Percentiles rank a stretch among this genome's conserved stretches.
These are phyloP conservation scores for Ilyonectria mors-panacis DNA, from an alignment of 2,329 filamentous ascomycete genomes.

Conservation along the genomic window DNA sequence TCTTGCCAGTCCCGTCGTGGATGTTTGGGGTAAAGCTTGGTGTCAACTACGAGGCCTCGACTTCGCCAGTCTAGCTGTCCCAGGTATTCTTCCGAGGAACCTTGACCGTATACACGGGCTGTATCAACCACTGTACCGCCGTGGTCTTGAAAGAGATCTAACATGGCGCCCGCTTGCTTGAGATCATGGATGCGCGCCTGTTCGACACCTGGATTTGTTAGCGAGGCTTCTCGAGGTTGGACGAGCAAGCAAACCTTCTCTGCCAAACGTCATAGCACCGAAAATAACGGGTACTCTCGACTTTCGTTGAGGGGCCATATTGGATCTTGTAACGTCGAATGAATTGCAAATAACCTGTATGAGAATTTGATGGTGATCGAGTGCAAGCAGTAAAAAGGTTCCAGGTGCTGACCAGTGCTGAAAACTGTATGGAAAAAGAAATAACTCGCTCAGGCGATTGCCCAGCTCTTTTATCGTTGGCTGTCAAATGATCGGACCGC, in stretches of 20 bases:
- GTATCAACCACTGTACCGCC: conserved; percentile 79
- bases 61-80: conserved; percentile 76
- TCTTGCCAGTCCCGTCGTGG: not conserved
- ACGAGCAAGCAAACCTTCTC: conserved; percentile 4
- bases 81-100: conserved; percentile 76
- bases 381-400: conserved; percentile 4
- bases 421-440: not conserved
- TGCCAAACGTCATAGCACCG: conserved; percentile 20
- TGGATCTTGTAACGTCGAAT: conserved; percentile 3
- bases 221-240: not conserved
- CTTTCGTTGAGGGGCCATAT: conserved; percentile 8
- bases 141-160: conserved; percentile 3
- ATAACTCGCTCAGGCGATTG: conserved; percentile 3
- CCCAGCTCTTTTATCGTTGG: conserved; percentile 2
- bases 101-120: conserved; percentile 76
- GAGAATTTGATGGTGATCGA: conserved; percentile 1
- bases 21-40: conserved; percentile 63
- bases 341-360: not conserved
- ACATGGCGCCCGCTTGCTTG: conserved; percentile 3
- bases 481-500: conserved; percentile 1
- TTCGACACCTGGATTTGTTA: conserved; percentile 3
- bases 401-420: not conserved
- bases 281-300: conserved; percentile 17
- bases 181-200: conserved; percentile 6
- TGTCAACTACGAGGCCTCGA: conserved; percentile 77